Conservation (phyloP, 1,284 basidiomycete genomes). For the Tetrapyrgos nigripes region DNA sequence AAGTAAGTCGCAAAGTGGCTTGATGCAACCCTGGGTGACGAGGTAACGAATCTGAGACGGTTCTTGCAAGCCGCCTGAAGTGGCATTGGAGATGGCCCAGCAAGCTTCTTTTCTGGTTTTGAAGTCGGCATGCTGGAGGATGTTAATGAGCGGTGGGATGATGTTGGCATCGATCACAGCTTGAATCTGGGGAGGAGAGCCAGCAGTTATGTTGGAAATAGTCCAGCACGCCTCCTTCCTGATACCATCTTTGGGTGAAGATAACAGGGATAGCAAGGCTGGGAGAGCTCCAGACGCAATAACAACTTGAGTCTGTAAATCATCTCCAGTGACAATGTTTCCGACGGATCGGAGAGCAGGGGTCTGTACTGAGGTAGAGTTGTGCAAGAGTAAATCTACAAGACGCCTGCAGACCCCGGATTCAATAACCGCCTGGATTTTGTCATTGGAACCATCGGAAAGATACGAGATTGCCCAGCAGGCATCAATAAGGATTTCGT, state of each 20-base stretch:
- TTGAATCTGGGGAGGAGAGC: conserved; percentile 96
- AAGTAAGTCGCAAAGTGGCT: conserved; percentile 96
- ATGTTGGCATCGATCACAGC: conserved; percentile 89
- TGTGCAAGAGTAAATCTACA: conserved; percentile 97
- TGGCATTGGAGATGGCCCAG: conserved; percentile 99
- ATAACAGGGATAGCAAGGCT: conserved; percentile 90
- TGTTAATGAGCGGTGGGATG: conserved; percentile 98
- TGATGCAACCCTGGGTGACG: conserved; percentile 97
- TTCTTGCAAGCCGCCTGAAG: conserved; percentile 96
- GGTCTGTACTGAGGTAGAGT: conserved; percentile 98
- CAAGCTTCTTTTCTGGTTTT: conserved; percentile 99
- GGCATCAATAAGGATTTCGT: conserved; percentile 99
- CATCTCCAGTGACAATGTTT: conserved; percentile 99
- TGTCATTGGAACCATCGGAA: conserved; percentile 99
- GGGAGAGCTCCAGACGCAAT: conserved; percentile 96
- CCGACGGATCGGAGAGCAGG: conserved; percentile 97
- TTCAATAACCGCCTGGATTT: conserved; percentile 99
- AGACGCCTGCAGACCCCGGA: conserved; percentile 97
- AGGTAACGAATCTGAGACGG: conserved; percentile 98
- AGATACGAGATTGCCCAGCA: conserved; percentile 99
- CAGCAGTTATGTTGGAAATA: conserved; percentile 98
- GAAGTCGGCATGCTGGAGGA: conserved; percentile 97
- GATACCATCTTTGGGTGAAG: conserved; percentile 96
- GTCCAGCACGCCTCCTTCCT: conserved; percentile 99
- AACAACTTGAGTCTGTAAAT: conserved; percentile 98